Conservation (phyloP, 345 rosid genomes). For the Citrus inodora region DNA sequence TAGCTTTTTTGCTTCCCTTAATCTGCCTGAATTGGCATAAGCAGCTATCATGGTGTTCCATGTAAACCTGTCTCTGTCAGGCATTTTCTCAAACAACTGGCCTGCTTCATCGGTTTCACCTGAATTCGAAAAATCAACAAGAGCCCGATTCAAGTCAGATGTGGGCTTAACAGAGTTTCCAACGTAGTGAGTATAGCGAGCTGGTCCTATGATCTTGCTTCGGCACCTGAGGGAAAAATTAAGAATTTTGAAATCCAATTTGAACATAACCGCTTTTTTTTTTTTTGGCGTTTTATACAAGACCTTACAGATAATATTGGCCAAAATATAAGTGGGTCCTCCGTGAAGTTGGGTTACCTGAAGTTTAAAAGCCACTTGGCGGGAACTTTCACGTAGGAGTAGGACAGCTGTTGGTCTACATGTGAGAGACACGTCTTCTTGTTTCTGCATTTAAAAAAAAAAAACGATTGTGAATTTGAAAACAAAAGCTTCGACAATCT, state of each 20-base stretch:
- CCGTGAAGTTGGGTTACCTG: neutral
- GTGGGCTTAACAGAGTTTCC: constrained; percentile 19
- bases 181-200: constrained; percentile 16
- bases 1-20: constrained; percentile 50
- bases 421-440: neutral
- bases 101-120: constrained; percentile 67
- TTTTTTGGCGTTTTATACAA: neutral
- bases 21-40: constrained; percentile 61
- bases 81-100: constrained; percentile 68
- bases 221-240: constrained; percentile 1
- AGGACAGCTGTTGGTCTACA: neutral
- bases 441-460: too few species aligned
- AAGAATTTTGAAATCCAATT: constrained; percentile 17
- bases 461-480: too few species aligned
- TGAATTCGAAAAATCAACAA: constrained; percentile 42
- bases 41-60: constrained; percentile 89
- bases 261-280: constrained; percentile 26
- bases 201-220: neutral
- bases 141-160: constrained; percentile 40
- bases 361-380: constrained; percentile 6
- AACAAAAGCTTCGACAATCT: too few species aligned
- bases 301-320: neutral
- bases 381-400: neutral
- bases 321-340: neutral
- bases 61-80: constrained; percentile 57